Conservation (phyloP, 345 rosid genomes). For the Clarkia xantiana region DNA sequence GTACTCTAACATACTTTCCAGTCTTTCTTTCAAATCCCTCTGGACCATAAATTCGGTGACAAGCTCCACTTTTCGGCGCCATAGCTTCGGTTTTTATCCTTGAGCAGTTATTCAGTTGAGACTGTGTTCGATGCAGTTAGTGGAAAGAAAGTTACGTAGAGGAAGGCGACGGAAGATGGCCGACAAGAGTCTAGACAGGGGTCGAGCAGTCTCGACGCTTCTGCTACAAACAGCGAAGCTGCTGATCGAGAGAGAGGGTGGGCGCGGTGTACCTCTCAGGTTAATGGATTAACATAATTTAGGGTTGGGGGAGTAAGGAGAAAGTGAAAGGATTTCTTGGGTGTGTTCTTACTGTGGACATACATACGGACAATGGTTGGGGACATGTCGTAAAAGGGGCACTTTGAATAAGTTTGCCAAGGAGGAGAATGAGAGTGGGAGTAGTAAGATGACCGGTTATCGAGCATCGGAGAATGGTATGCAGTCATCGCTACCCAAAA, state of each 20-base stretch:
- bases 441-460: constrained; percentile 21
- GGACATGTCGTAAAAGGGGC: constrained; percentile 46
- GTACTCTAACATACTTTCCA: constrained; percentile 1
- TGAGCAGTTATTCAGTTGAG: constrained; percentile 1
- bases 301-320: constrained; percentile 12
- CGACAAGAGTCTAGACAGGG: background rate
- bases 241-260: background rate
- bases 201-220: background rate
- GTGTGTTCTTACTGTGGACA: constrained; percentile 72
- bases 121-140: constrained; percentile 6
- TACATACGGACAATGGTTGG: constrained; percentile 89
- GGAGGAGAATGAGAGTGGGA: constrained; percentile 12
- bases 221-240: background rate
- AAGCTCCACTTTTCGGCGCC: background rate
- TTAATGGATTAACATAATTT: background rate
- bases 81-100: background rate
- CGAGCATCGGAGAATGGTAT: constrained; percentile 25
- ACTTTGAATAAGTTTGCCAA: constrained; percentile 41
- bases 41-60: background rate
- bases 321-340: constrained; percentile 38
- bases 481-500: constrained; percentile 53
- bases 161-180: background rate
- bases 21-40: constrained; percentile 4
- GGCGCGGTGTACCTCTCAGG: background rate
- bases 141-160: constrained; percentile 3